These are phyloP conservation scores for Paecilomyces variotii DNA, from an alignment of 2,329 filamentous ascomycete genomes.

Conservation along the genomic window DNA sequence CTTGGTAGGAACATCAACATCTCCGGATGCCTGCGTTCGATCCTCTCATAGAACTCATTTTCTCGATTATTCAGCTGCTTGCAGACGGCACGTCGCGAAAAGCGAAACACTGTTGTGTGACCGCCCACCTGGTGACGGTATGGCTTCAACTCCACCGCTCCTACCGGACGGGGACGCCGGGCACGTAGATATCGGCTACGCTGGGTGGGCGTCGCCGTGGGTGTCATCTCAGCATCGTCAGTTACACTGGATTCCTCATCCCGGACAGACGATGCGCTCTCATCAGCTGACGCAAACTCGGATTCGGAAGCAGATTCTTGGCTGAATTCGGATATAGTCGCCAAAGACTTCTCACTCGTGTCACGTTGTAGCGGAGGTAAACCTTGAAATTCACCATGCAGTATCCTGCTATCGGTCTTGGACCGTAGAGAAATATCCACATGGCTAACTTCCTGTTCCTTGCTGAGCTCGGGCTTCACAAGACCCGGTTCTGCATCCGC, in stretches of 20 bases:
- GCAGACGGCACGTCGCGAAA: conserved; percentile 89
- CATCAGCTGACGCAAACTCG: conserved; percentile 36
- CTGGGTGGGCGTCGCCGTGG: conserved; percentile 37
- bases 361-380: conserved; percentile 31
- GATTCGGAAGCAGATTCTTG: conserved; percentile 38
- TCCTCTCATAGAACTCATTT: conserved; percentile 97
- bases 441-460: conserved; percentile 36
- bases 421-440: conserved; percentile 57
- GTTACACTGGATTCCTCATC: conserved; percentile 48
- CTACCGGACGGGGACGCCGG: conserved; percentile 51
- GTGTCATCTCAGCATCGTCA: conserved; percentile 45
- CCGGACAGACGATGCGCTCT: conserved; percentile 32
- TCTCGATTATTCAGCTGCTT: conserved; percentile 97
- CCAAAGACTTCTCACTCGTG: conserved; percentile 26
- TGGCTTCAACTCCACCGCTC: conserved; percentile 90
- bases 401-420: conserved; percentile 51
- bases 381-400: conserved; percentile 50
- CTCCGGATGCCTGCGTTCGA: conserved; percentile 84
- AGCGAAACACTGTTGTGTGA: conserved; percentile 92
- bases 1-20: conserved; percentile 85
- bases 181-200: conserved; percentile 16
- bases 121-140: conserved; percentile 97
- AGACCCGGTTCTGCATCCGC: neutral
- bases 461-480: neutral
- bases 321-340: conserved; percentile 28